Evolutionary conservation across 371 early-diverging fungal species (phyloP).

Genomic region (Basidiobolus meristosporus): DNA sequence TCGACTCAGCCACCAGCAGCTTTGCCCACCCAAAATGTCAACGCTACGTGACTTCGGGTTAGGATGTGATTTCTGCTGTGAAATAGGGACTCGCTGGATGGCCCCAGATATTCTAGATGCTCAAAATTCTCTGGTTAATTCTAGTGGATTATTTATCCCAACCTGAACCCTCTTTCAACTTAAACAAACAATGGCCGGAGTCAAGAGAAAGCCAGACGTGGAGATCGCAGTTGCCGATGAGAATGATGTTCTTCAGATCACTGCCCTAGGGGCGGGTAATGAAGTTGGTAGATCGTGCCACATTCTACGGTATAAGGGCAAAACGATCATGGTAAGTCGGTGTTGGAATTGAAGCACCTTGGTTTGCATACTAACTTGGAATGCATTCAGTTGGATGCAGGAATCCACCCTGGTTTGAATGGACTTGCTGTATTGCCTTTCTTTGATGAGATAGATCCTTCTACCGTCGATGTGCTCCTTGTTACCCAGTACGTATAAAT

Average conservation of each 20-base stretch:
- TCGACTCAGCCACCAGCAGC: no score
- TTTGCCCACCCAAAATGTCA: no score
- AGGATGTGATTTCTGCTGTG: no score
- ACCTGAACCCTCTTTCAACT: no score
- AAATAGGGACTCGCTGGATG: no score
- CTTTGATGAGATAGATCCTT: slow-evolving; percentile 94
- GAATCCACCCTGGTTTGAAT: slow-evolving; percentile 95
- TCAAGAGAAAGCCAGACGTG: background rate
- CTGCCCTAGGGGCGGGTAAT: slow-evolving; percentile 96
- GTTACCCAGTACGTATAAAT: slow-evolving; percentile 71
- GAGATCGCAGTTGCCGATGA: slow-evolving; percentile 19
- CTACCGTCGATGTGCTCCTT: slow-evolving; percentile 83
- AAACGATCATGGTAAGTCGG: slow-evolving; percentile 72
- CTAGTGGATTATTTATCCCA: no score
- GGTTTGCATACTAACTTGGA: background rate
- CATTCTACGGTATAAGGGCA: slow-evolving; percentile 88
- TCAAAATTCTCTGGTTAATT: no score
- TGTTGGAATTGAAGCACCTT: background rate
- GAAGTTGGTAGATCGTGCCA: slow-evolving; percentile 99
- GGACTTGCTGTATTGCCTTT: slow-evolving; percentile 96
- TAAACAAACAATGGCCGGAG: no score
- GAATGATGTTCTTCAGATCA: slow-evolving; percentile 62
- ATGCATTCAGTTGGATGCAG: slow-evolving; percentile 79
- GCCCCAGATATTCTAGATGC: no score
- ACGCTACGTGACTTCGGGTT: no score